Evolutionary conservation across 73 alveolate species (phyloP).

Genomic region (Paramecium bursaria): DNA sequence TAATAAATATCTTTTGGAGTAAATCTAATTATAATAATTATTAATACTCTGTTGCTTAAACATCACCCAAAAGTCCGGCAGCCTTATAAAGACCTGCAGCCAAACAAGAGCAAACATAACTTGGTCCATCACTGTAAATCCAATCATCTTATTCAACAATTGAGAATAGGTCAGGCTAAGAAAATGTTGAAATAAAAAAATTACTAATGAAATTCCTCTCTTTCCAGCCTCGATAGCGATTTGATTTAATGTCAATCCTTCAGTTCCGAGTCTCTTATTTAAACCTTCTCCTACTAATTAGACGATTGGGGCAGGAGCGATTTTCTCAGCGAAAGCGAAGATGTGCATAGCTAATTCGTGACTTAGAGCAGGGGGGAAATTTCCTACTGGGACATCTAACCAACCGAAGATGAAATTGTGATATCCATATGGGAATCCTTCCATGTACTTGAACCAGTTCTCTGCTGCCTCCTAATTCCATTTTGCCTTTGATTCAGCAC

Average conservation of each 20-base stretch:
- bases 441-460: constrained; percentile 83
- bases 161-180: constrained; percentile 85
- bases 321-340: constrained; percentile 74
- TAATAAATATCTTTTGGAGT: constrained; percentile 89
- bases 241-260: constrained; percentile 79
- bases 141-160: constrained; percentile 92
- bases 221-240: constrained; percentile 80
- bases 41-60: constrained; percentile 73
- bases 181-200: constrained; percentile 31
- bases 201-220: constrained; percentile 71
- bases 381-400: constrained; percentile 90
- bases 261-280: constrained; percentile 88
- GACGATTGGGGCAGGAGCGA: constrained; percentile 75
- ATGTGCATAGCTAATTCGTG: constrained; percentile 74
- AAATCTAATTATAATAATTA: constrained; percentile 64
- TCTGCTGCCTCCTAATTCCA: constrained; percentile 87
- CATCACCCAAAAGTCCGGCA: constrained; percentile 90
- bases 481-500: constrained; percentile 83
- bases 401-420: constrained; percentile 92
- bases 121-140: constrained; percentile 89
- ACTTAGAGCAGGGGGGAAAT: constrained; percentile 84
- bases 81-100: constrained; percentile 87
- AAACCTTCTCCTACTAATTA: constrained; percentile 82
- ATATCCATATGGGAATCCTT: constrained; percentile 92
- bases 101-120: constrained; percentile 92